These are phyloP conservation scores for Alloascoidea africana DNA, from an alignment of 805 yeast species.

Conservation along the genomic window DNA sequence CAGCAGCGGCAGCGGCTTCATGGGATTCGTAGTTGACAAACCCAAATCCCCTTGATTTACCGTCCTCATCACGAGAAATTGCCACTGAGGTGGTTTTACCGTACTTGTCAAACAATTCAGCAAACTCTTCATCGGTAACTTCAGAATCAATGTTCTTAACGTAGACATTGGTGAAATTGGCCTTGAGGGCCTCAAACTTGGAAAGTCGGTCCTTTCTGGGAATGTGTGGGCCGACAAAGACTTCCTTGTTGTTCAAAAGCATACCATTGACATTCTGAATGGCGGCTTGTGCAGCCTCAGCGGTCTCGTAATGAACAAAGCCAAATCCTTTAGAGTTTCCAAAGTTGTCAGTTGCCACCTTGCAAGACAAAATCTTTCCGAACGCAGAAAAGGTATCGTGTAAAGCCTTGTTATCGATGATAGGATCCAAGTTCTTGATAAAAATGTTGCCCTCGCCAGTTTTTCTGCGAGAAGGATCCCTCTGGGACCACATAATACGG, in stretches of 20 bases:
- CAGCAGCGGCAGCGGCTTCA: slow-evolving; percentile 80
- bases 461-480: slow-evolving; percentile 77
- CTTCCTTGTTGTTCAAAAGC: slow-evolving; percentile 86
- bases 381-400: slow-evolving; percentile 35
- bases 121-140: slow-evolving; percentile 55
- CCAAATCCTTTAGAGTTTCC: slow-evolving; percentile 95
- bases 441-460: slow-evolving; percentile 58
- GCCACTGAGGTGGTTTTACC: slow-evolving; percentile 79
- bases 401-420: slow-evolving; percentile 34
- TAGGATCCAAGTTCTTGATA: slow-evolving; percentile 39
- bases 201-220: slow-evolving; percentile 89
- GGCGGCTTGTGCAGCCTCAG: slow-evolving; percentile 47
- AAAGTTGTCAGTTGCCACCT: slow-evolving; percentile 87
- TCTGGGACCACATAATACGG: slow-evolving; percentile 89
- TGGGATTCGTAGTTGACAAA: slow-evolving; percentile 85
- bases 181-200: slow-evolving; percentile 77
- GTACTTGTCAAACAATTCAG: slow-evolving; percentile 49
- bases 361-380: slow-evolving; percentile 58
- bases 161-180: slow-evolving; percentile 91
- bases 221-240: slow-evolving; percentile 88
- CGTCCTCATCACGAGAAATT: slow-evolving; percentile 68
- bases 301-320: slow-evolving; percentile 57
- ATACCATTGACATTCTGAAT: slow-evolving; percentile 37
- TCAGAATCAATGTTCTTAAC: slow-evolving; percentile 78
- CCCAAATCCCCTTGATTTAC: slow-evolving; percentile 91